Conservation (phyloP, 129 eudicot genomes). For the Flaveria linearis region DNA sequence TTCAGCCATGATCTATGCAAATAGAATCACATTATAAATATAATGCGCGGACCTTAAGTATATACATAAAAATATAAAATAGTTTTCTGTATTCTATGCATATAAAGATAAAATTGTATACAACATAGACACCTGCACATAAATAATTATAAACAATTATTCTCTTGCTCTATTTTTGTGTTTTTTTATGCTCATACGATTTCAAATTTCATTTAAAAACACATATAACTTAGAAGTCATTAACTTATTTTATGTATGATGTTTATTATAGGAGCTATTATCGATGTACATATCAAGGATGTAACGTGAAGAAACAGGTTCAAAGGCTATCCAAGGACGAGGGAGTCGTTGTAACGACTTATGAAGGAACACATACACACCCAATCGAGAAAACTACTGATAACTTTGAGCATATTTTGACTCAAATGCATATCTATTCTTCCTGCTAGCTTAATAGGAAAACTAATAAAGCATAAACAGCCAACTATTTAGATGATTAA, state of each 20-base stretch:
- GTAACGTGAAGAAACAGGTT: conserved; percentile 78
- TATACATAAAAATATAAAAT: too few relatives aligned
- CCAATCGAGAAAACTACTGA: conserved; percentile 71
- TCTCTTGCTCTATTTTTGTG: too few relatives aligned
- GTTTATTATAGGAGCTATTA: conserved; percentile 58
- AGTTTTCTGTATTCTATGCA: too few relatives aligned
- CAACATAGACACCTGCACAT: too few relatives aligned
- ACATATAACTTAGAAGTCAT: background rate
- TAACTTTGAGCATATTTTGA: conserved; percentile 71
- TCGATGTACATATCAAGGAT: conserved; percentile 71
- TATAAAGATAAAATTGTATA: too few relatives aligned
- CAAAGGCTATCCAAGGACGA: conserved; percentile 80
- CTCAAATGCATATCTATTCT: conserved; percentile 74
- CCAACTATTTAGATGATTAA: conserved; percentile 28
- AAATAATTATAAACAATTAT: too few relatives aligned
- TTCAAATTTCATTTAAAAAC: background rate
- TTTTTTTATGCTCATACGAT: too few relatives aligned
- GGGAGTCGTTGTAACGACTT: conserved; percentile 70
- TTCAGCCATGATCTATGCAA: too few relatives aligned
- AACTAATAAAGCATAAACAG: conserved; percentile 15
- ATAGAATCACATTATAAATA: too few relatives aligned
- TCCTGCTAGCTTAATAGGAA: conserved; percentile 27
- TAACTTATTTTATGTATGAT: too few relatives aligned
- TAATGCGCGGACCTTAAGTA: too few relatives aligned
- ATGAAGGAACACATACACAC: conserved; percentile 79